These are phyloP conservation scores for Monilinia laxa DNA, from an alignment of 2,329 filamentous ascomycete genomes.

Conservation along the genomic window DNA sequence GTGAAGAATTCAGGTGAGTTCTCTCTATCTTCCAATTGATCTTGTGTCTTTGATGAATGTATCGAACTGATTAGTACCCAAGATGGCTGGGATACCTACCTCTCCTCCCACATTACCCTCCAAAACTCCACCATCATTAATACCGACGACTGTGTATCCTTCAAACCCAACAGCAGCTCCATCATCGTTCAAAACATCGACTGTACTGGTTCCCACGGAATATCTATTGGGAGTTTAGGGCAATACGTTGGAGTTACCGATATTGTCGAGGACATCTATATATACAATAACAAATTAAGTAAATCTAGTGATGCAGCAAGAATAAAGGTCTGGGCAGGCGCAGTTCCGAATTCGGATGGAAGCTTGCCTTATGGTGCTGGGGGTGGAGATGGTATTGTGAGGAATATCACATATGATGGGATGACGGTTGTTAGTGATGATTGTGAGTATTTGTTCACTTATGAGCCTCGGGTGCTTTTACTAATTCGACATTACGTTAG, in stretches of 20 bases:
- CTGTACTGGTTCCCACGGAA: slow-evolving; percentile 51
- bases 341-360: slow-evolving; percentile 47
- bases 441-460: slow-evolving; percentile 22
- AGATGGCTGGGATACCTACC: slow-evolving; percentile 23
- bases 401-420: slow-evolving; percentile 60
- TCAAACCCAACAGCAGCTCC: slow-evolving; percentile 57
- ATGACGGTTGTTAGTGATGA: slow-evolving; percentile 59
- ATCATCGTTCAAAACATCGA: slow-evolving; percentile 50
- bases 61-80: background rate
- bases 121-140: slow-evolving; percentile 21
- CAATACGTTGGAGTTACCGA: slow-evolving; percentile 53
- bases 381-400: slow-evolving; percentile 58
- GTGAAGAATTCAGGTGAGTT: slow-evolving; percentile 20
- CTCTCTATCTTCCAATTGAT: background rate
- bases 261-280: slow-evolving; percentile 50
- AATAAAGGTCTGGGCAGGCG: slow-evolving; percentile 60
- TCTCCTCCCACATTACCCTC: slow-evolving; percentile 18
- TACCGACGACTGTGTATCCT: slow-evolving; percentile 51
- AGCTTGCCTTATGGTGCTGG: slow-evolving; percentile 51
- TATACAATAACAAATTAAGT: slow-evolving; percentile 45
- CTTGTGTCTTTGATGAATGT: background rate
- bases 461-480: background rate
- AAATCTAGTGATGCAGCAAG: slow-evolving; percentile 58
- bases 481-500: background rate
- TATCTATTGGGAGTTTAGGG: slow-evolving; percentile 57